Base-by-base conservation (phyloP, 1,139 yeast species). In the Magnusiomyces tetraspermus region DNA sequence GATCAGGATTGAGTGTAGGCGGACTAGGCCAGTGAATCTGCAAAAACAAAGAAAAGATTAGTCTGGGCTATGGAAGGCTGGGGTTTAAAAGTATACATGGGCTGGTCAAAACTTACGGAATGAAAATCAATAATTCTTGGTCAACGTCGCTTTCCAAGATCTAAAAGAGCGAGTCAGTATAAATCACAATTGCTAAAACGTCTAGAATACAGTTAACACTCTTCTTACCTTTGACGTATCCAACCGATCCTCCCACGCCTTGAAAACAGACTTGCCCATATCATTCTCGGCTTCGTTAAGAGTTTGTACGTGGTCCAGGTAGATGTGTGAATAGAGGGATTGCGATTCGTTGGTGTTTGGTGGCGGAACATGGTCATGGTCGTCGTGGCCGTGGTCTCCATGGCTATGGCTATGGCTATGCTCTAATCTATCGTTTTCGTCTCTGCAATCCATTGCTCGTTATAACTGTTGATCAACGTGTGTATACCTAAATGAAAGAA, bases 131-230 rank as follows among this genome's bases (percentile, higher is more conserved):
- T 62, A 90, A 59, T 64, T 90, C 96, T 55, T 83, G 79, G 63
- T 92, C 97, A 2, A 85, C 81, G 65, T 90, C 97, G 1, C 90
- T 81, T 61, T 77, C 78, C 38, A 89, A 70, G 40, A 73, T 74
- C 10, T 52, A 80, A 80, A 24, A 67, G 10, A 26, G 8, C n/a
- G 17, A 15, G 15, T 38, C 15, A 38, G 19, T n/a, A 15, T 15
- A 41, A 11, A 23, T 13, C 21, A 21, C 45, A 41, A n/a, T n/a
- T n/a, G n/a, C n/a, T 33, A 33, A 13, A 15, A 15, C 10, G 10
- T 33, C 4, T 4, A 10, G n/a, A 8, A 15, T 33, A 33, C n/a
- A 4, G 17, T 33, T 17, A 33, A 33, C 4, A 15, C n/a, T 28
- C 11, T 11, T 19, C 51, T n/a, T 54, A 52, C 57, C 45, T 76